A percentile compares a stretch with the other conserved stretches of the same genome.
These are phyloP conservation scores for Xylaria sp. DNA, from an alignment of 2,329 filamentous ascomycete species.

Conservation along the genomic window DNA sequence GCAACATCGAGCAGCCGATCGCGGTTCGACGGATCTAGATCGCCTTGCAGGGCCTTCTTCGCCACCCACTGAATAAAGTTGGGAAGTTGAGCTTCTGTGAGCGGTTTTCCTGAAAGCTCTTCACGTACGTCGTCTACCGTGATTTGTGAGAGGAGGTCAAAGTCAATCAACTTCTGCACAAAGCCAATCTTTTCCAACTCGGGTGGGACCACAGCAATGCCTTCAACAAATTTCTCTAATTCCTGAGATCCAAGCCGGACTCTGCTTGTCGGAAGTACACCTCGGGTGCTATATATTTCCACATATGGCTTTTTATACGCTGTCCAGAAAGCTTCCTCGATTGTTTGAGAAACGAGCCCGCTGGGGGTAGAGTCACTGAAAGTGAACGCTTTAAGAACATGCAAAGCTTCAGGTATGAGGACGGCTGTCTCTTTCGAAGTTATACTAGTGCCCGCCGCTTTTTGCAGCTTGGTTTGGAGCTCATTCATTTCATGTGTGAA, in stretches of 20 bases:
- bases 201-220: conserved; percentile 84
- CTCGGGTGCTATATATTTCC: conserved; percentile 86
- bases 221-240: conserved; percentile 76
- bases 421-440: conserved; percentile 67
- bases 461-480: conserved; percentile 66
- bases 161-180: conserved; percentile 79
- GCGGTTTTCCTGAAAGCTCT: conserved; percentile 81
- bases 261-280: conserved; percentile 81
- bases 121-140: conserved; percentile 84
- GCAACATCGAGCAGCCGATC: conserved; percentile 78
- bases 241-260: conserved; percentile 77
- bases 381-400: conserved; percentile 85
- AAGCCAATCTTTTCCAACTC: conserved; percentile 77
- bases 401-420: conserved; percentile 78
- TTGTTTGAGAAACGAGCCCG: conserved; percentile 78
- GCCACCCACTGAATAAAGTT: conserved; percentile 87
- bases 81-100: conserved; percentile 77
- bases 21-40: conserved; percentile 73
- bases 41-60: conserved; percentile 70
- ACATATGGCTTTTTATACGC: conserved; percentile 82
- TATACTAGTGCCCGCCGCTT: conserved; percentile 55
- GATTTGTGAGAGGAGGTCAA: conserved; percentile 85
- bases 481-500: conserved; percentile 87
- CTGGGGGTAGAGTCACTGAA: conserved; percentile 91
- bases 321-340: conserved; percentile 96